Base-by-base conservation (phyloP, 345 rosid genomes). In the Gossypium bickii region DNA sequence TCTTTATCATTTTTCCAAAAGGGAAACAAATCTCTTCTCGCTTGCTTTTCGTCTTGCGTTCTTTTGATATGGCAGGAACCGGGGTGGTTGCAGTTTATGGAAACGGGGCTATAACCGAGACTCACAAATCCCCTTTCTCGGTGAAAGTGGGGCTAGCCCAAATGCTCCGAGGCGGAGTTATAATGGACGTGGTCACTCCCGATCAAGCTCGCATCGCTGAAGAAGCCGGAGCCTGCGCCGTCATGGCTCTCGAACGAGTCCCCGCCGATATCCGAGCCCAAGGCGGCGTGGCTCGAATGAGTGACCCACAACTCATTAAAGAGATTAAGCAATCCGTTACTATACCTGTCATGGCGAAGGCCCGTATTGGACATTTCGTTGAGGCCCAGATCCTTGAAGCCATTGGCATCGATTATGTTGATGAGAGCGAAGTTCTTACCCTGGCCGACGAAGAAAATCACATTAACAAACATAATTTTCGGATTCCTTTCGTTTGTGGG, bases 121-220 rank as follows among this genome's bases (percentile, higher is more conserved):
- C 92, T 1, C 88, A 87, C 80, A 86, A 89, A 70, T 87, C 88
- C 59, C 85, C 95, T 3, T 87, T 90, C 87, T 89, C 96, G 59
- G 92, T 87, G 4, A 90, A 90, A 84, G 97, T 92, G 2, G 96
- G 96, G 17, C 77, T 90, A 15, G 96, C 93, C 55, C 93, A 90
- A 86, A 90, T 90, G 93, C 93, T 90, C 76, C 96, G 96, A 0
- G 93, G 96, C n/a, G 96, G 96, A 15, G 93, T 89, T 7, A 89
- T 90, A 76, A 89, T 90, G 93, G 93, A 89, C 76, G 96, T 90
- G 12, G 89, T 89, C 77, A 89, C 71, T 72, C 78, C 93, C 27
- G 93, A 90, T 44, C 93, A 90, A 59, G 96, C 96, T 22, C 85
- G 93, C 8, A 64, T 90, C 76, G 96, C 96, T 11, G 93, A 90